phyloP scores from a whole-genome alignment of 495 filamentous ascomycete genomes.

The Glutinoglossum americanum region DNA sequence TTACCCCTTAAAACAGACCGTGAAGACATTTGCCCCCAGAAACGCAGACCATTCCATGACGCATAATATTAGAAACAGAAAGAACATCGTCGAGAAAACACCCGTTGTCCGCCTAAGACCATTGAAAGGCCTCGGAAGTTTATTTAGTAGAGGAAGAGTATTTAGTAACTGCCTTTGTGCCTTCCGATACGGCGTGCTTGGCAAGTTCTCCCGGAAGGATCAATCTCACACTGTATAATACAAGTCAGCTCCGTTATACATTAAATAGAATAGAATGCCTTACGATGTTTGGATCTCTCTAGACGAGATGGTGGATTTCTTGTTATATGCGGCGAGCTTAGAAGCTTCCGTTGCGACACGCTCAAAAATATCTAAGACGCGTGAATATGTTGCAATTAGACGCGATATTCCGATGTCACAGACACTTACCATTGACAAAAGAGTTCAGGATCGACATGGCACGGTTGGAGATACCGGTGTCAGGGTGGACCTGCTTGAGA shows the following conservation, averaged over 20 bases:
- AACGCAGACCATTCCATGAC: conserved; percentile 3
- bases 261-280: conserved; percentile 12
- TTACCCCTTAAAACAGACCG: conserved; percentile 3
- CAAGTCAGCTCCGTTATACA: background rate
- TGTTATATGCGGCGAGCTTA: conserved; percentile 99
- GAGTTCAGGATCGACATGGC: conserved; percentile 99
- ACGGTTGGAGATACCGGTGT: conserved; percentile 99
- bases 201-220: conserved; percentile 97
- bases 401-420: background rate
- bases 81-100: background rate
- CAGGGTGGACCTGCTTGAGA: conserved; percentile 98
- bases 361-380: conserved; percentile 83
- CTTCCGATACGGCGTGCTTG: conserved; percentile 98
- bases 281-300: conserved; percentile 97
- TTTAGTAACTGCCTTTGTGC: conserved; percentile 99
- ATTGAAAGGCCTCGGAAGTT: conserved; percentile 11
- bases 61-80: conserved; percentile 2
- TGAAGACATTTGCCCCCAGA: conserved; percentile 3
- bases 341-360: conserved; percentile 96
- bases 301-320: conserved; percentile 99
- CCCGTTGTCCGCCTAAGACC: background rate
- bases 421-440: conserved; percentile 83
- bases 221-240: conserved; percentile 49
- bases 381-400: conserved; percentile 6
- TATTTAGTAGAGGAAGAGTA: conserved; percentile 99